These are phyloP conservation scores for Saccharomyces hybrid DNA, from an alignment of 1,139 yeast genomes.

Conservation along the genomic window DNA sequence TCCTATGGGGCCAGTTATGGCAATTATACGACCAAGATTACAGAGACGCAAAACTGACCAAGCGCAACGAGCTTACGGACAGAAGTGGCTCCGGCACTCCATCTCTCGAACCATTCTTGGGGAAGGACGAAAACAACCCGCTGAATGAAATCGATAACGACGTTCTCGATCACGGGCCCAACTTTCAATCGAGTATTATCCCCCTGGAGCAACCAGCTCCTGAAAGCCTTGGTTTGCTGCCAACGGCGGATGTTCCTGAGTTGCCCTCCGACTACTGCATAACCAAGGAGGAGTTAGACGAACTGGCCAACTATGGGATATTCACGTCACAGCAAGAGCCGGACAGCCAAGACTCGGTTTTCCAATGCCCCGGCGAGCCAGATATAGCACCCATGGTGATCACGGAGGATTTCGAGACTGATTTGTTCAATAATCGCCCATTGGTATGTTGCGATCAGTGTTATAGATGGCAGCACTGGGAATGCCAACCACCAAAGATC, in stretches of 20 bases:
- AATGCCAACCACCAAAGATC: slow-evolving; percentile 17
- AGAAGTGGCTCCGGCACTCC: slow-evolving; percentile 2
- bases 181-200: slow-evolving; percentile 6
- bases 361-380: slow-evolving; percentile 26
- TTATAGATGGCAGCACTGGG: slow-evolving; percentile 31
- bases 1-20: slow-evolving; percentile 28
- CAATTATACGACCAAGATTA: slow-evolving; percentile 24
- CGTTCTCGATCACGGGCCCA: slow-evolving; percentile 14
- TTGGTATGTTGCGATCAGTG: slow-evolving; percentile 31
- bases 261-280: slow-evolving; percentile 26
- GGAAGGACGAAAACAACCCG: slow-evolving; percentile 1
- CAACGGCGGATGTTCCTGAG: slow-evolving; percentile 11
- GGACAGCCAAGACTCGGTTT: slow-evolving; percentile 27
- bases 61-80: slow-evolving; percentile 4
- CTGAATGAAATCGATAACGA: slow-evolving; percentile 11
- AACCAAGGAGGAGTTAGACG: slow-evolving; percentile 21
- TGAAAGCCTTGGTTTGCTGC: neutral
- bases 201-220: slow-evolving; percentile 1
- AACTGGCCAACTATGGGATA: slow-evolving; percentile 18
- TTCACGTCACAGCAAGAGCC: slow-evolving; percentile 14
- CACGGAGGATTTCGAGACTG: slow-evolving; percentile 20
- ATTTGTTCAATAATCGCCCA: slow-evolving; percentile 17
- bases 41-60: slow-evolving; percentile 15
- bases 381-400: slow-evolving; percentile 9
- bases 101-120: neutral